Conservation (phyloP, 352 stramenopile genomes). For the Phytophthora quininea region DNA sequence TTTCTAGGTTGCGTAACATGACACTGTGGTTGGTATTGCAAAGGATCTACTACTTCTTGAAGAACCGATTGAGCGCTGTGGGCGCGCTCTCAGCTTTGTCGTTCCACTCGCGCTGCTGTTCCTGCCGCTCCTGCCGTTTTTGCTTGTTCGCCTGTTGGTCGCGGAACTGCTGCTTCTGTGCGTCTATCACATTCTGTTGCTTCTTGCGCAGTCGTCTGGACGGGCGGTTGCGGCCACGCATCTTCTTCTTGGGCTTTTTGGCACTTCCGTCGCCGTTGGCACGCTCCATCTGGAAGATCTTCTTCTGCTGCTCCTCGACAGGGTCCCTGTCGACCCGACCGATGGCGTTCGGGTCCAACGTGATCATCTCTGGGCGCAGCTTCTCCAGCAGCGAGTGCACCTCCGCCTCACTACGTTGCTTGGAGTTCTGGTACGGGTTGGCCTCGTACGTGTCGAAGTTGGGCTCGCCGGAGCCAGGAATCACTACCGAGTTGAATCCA, state of each 20-base stretch:
- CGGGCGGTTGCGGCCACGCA: slow-evolving; percentile 97
- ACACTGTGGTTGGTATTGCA: slow-evolving; percentile 2
- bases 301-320: slow-evolving; percentile 84
- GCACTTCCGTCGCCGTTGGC: slow-evolving; percentile 69
- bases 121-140: slow-evolving; percentile 71
- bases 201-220: slow-evolving; percentile 96
- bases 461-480: slow-evolving; percentile 97
- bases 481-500: slow-evolving; percentile 88
- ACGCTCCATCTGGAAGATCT: slow-evolving; percentile 74
- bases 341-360: slow-evolving; percentile 94
- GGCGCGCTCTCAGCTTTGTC: slow-evolving; percentile 76
- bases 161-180: slow-evolving; percentile 91
- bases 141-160: slow-evolving; percentile 84
- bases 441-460: slow-evolving; percentile 99
- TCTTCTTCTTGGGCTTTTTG: slow-evolving; percentile 94
- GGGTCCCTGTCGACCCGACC: slow-evolving; percentile 93
- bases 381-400: slow-evolving; percentile 98
- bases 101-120: slow-evolving; percentile 82
- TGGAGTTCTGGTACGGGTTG: slow-evolving; percentile 97
- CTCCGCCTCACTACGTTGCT: slow-evolving; percentile 96
- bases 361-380: slow-evolving; percentile 98
- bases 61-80: slow-evolving; percentile 88
- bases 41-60: slow-evolving; percentile 80
- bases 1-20: not conserved
- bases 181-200: slow-evolving; percentile 98